Evolutionary conservation across 1,139 yeast species (phyloP).

Genomic region (Magnusiomyces ingens): DNA sequence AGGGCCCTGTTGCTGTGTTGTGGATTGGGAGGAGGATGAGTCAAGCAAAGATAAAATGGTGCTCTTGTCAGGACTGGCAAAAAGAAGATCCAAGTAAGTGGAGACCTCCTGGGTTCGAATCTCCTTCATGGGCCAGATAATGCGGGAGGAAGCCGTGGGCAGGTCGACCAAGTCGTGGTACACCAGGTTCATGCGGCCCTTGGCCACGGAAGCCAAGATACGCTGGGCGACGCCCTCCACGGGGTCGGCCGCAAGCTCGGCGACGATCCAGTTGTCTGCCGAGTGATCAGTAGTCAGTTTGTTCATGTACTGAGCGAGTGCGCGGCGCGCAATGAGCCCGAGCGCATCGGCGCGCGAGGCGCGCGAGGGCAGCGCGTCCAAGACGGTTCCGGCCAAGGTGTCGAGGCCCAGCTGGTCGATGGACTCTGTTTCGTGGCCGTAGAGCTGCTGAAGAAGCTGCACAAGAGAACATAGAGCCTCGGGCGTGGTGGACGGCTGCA

Average conservation of each 20-base stretch:
- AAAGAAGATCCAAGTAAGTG: too few relatives aligned
- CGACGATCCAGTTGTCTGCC: conserved; percentile 6
- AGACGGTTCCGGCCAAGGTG: too few relatives aligned
- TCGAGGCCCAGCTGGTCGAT: conserved; percentile 1
- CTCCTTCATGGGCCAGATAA: conserved; percentile 69
- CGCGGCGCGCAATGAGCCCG: not conserved
- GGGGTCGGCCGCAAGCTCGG: not conserved
- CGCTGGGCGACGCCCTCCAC: conserved; percentile 48
- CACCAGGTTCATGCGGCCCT: conserved; percentile 66
- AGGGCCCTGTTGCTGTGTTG: not conserved
- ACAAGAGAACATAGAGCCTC: too few relatives aligned
- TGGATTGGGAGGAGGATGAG: not conserved
- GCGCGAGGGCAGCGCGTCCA: not conserved
- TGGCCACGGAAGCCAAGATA: conserved; percentile 72
- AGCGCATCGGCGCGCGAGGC: conserved; percentile 1
- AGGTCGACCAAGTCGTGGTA: not conserved
- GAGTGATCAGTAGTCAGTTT: conserved; percentile 23
- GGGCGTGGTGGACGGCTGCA: too few relatives aligned
- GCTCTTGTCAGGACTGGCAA: too few relatives aligned
- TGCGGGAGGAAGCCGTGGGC: not conserved
- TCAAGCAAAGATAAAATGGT: not conserved
- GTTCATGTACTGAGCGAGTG: conserved; percentile 21
- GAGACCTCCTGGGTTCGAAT: conserved; percentile 56
- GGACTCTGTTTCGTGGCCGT: conserved; percentile 4
- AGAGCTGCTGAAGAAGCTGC: too few relatives aligned